phyloP scores from a whole-genome alignment of 2,329 filamentous ascomycete species.

The Microdochium trichocladiopsis region DNA sequence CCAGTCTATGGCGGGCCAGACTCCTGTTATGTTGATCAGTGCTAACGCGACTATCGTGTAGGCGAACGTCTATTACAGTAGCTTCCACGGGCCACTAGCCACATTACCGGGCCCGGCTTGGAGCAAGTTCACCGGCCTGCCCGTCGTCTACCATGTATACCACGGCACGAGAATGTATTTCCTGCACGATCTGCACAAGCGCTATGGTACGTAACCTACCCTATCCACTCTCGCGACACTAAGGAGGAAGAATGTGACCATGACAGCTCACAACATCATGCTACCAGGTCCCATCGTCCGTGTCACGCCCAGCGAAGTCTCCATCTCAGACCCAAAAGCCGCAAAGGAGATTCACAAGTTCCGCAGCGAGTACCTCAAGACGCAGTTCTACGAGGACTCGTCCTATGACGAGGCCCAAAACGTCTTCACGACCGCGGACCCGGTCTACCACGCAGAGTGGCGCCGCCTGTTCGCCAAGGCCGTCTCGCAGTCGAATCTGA shows the following conservation, averaged over 20 bases:
- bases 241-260: background rate
- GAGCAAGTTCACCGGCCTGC: slow-evolving; percentile 11
- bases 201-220: slow-evolving; percentile 11
- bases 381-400: slow-evolving; percentile 12
- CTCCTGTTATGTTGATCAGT: no score
- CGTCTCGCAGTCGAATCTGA: slow-evolving; percentile 28
- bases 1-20: no score
- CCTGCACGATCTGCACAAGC: slow-evolving; percentile 13
- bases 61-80: no score
- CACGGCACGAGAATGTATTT: slow-evolving; percentile 9
- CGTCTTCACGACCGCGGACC: slow-evolving; percentile 32
- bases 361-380: slow-evolving; percentile 20
- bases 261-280: background rate
- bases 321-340: slow-evolving; percentile 12
- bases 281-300: slow-evolving; percentile 17
- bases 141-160: slow-evolving; percentile 7
- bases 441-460: slow-evolving; percentile 27
- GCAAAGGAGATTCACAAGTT: slow-evolving; percentile 17
- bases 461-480: slow-evolving; percentile 33
- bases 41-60: no score
- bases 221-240: background rate
- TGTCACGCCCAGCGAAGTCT: slow-evolving; percentile 14
- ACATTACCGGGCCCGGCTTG: slow-evolving; percentile 17
- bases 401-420: slow-evolving; percentile 11
- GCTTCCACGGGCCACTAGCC: slow-evolving; percentile 10